A percentile compares a stretch with the other conserved stretches of the same genome.
phyloP scores from a whole-genome alignment of 2,329 filamentous ascomycete genomes.

The Phyllosticta paracitricarpa region DNA sequence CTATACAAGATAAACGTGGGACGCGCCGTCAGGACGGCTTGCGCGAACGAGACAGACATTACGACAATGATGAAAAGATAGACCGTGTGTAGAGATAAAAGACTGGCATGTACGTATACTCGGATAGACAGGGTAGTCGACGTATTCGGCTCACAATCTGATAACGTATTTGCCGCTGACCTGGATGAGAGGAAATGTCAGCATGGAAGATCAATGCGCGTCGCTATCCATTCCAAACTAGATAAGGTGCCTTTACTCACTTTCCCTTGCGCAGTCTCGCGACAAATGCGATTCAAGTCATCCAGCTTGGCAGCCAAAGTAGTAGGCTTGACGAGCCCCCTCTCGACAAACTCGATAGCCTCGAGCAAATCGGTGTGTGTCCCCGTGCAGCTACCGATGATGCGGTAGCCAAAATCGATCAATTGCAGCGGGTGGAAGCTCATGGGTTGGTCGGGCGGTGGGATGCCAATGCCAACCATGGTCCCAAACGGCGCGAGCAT shows the following conservation, averaged over 20 bases:
- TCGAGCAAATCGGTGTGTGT: slow-evolving; percentile 38
- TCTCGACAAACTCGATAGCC: slow-evolving; percentile 15
- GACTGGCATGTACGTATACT: no score
- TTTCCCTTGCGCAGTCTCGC: slow-evolving; percentile 2
- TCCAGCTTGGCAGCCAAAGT: slow-evolving; percentile 1
- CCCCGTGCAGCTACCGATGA: slow-evolving; percentile 34
- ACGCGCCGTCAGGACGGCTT: no score
- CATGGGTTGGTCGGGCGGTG: slow-evolving; percentile 12
- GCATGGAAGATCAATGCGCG: no score
- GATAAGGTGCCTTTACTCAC: background rate
- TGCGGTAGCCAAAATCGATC: slow-evolving; percentile 17
- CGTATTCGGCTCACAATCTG: no score
- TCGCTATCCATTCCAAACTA: no score
- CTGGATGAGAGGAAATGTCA: no score
- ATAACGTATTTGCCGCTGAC: no score
- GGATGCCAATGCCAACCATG: slow-evolving; percentile 22
- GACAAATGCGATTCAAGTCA: slow-evolving; percentile 3
- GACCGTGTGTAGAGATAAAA: no score
- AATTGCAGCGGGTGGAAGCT: slow-evolving; percentile 7
- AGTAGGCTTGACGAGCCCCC: slow-evolving; percentile 1
- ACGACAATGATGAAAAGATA: no score
- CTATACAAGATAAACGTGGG: no score
- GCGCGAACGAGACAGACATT: no score
- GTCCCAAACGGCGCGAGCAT: slow-evolving; percentile 20
- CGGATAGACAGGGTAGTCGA: no score